phyloP scores from a whole-genome alignment of 306 rosid genomes.

The Quercus wislizeni region DNA sequence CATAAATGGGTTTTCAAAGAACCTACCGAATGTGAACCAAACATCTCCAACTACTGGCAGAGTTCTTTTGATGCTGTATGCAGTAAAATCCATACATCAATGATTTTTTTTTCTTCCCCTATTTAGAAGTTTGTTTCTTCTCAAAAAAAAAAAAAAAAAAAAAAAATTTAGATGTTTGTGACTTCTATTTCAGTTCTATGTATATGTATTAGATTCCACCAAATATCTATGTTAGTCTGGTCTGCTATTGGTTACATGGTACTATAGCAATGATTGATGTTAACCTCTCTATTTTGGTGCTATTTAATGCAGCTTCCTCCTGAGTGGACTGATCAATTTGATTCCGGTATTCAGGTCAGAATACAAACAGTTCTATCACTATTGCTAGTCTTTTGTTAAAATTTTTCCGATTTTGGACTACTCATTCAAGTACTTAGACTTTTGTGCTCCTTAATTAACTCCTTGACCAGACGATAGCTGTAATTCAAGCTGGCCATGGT shows the following conservation, averaged over 20 bases:
- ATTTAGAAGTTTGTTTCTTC: conserved; percentile 1
- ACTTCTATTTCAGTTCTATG: not conserved
- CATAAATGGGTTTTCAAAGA: conserved; percentile 99
- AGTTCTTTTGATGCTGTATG: conserved; percentile 99
- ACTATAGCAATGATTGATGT: conserved; percentile 34
- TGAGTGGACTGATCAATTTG: conserved; percentile 98
- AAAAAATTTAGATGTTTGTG: not conserved
- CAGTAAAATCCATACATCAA: not conserved
- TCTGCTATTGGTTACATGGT: conserved; percentile 23
- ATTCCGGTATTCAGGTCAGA: conserved; percentile 97
- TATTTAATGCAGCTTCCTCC: conserved; percentile 90
- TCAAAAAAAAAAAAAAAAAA: too few relatives aligned
- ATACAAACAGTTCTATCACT: conserved; percentile 20
- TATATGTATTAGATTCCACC: not conserved
- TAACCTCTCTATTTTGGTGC: conserved; percentile 32
- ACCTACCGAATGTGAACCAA: conserved; percentile 94
- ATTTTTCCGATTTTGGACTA: not conserved
- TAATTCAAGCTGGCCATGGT: conserved; percentile 99
- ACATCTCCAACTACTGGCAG: conserved; percentile 98
- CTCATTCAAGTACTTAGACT: not conserved
- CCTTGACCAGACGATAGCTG: conserved; percentile 86
- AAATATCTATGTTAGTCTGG: not conserved
- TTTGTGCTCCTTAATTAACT: conserved; percentile 12
- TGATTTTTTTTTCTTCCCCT: not conserved
- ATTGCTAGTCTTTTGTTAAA: not conserved